These are phyloP conservation scores for Colletotrichum endophyticum DNA, from an alignment of 2,329 filamentous ascomycete genomes.

Conservation along the genomic window DNA sequence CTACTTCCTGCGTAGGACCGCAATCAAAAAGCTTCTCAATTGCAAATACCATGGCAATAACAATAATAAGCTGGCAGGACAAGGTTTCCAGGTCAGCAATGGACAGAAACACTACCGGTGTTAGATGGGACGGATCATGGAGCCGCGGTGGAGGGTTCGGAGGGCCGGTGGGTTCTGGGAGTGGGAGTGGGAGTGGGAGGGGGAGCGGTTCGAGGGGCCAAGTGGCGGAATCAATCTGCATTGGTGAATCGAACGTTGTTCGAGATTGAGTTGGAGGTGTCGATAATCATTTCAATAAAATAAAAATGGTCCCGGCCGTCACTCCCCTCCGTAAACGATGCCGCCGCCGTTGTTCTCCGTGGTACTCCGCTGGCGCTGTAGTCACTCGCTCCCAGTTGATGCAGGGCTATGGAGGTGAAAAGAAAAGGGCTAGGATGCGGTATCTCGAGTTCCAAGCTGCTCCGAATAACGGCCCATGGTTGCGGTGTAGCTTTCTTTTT, in stretches of 20 bases:
- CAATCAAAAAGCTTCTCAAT: neutral
- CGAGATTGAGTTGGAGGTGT: neutral
- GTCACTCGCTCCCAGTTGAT: neutral
- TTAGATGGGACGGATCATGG: neutral
- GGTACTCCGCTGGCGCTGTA: neutral
- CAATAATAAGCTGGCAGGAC: neutral
- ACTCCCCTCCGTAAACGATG: neutral
- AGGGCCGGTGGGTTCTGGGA: neutral
- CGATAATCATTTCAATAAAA: neutral
- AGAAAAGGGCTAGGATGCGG: neutral
- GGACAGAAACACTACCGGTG: neutral
- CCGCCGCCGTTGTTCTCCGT: neutral
- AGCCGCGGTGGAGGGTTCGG: neutral
- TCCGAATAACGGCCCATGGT: neutral
- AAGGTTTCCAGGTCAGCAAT: neutral
- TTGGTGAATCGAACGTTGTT: neutral
- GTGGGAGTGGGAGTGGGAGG: neutral
- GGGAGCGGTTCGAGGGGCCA: neutral
- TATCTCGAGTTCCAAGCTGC: neutral
- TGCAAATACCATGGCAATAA: neutral
- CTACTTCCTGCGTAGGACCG: neutral
- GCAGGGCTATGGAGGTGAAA: neutral
- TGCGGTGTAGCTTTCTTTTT: neutral
- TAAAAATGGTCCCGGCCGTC: neutral
- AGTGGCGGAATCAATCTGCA: neutral